Evolutionary conservation across 306 rosid genomes (phyloP).

Genomic region (Dalbergia cultrata): DNA sequence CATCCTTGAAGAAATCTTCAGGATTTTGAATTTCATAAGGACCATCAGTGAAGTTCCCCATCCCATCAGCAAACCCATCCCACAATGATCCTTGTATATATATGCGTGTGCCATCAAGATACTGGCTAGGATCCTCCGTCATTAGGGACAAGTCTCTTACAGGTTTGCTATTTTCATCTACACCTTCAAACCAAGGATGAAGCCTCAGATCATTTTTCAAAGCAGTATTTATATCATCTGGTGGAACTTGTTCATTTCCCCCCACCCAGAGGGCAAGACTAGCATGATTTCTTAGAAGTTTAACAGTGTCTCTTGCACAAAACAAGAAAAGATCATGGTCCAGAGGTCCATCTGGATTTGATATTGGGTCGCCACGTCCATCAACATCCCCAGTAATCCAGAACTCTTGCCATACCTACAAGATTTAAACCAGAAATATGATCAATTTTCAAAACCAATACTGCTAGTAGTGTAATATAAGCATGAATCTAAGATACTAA

Average conservation of each 20-base stretch:
- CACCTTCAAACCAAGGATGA: constrained; percentile 69
- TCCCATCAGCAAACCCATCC: constrained; percentile 96
- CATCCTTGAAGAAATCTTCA: constrained; percentile 76
- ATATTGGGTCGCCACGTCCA: constrained; percentile 86
- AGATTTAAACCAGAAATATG: constrained; percentile 40
- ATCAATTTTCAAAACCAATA: constrained; percentile 42
- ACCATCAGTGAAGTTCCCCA: constrained; percentile 85
- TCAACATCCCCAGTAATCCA: constrained; percentile 98
- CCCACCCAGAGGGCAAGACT: constrained; percentile 99
- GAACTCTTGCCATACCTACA: constrained; percentile 98
- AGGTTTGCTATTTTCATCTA: constrained; percentile 48
- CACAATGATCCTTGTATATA: constrained; percentile 90
- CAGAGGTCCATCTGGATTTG: constrained; percentile 88
- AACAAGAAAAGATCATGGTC: constrained; percentile 95
- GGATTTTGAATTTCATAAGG: constrained; percentile 96
- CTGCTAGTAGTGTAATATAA: constrained; percentile 7
- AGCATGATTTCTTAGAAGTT: constrained; percentile 92
- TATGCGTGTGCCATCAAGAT: constrained; percentile 90
- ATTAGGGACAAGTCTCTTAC: constrained; percentile 39
- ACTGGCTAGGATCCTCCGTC: constrained; percentile 76
- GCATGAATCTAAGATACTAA: constrained; percentile 5
- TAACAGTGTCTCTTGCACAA: constrained; percentile 94
- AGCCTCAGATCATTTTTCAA: constrained; percentile 77
- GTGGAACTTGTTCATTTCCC: constrained; percentile 97
- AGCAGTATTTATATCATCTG: constrained; percentile 77